phyloP scores from a whole-genome alignment of 441 rosid species.

The Metrosideros polymorpha region DNA sequence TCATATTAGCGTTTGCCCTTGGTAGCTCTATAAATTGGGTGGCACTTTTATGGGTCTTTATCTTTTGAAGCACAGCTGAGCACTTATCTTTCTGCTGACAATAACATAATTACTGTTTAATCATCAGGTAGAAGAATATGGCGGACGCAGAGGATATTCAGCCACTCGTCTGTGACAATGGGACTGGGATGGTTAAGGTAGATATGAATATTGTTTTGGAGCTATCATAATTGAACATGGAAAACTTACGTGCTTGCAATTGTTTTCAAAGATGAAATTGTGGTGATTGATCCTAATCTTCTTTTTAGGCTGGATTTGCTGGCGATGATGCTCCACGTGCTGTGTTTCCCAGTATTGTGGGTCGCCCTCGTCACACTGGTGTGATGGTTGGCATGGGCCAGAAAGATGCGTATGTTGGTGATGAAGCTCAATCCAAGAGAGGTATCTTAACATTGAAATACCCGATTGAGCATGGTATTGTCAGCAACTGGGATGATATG shows the following conservation, averaged over 20 bases:
- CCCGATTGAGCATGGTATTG: constrained; percentile 92
- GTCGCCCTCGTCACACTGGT: constrained; percentile 92
- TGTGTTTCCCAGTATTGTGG: constrained; percentile 92
- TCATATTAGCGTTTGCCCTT: not conserved
- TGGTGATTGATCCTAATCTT: not conserved
- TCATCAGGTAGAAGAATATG: constrained; percentile 35
- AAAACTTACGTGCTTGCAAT: not conserved
- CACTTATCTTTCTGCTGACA: not conserved
- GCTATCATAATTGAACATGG: not conserved
- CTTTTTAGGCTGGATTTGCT: constrained; percentile 76
- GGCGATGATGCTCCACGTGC: constrained; percentile 97
- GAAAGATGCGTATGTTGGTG: constrained; percentile 91
- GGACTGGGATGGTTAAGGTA: constrained; percentile 78
- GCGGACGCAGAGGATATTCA: constrained; percentile 62
- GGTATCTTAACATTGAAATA: constrained; percentile 84
- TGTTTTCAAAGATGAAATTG: not conserved
- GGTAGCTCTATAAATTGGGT: not conserved
- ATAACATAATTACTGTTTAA: not conserved
- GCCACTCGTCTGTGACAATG: constrained; percentile 70
- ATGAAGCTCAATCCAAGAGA: constrained; percentile 87
- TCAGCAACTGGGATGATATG: constrained; percentile 96
- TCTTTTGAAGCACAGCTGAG: not conserved
- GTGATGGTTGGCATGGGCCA: constrained; percentile 98
- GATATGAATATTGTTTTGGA: not conserved
- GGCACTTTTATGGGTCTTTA: not conserved